Evolutionary conservation across 768 basidiomycete species (phyloP).

Genomic region (Gloeostereum incarnatum): DNA sequence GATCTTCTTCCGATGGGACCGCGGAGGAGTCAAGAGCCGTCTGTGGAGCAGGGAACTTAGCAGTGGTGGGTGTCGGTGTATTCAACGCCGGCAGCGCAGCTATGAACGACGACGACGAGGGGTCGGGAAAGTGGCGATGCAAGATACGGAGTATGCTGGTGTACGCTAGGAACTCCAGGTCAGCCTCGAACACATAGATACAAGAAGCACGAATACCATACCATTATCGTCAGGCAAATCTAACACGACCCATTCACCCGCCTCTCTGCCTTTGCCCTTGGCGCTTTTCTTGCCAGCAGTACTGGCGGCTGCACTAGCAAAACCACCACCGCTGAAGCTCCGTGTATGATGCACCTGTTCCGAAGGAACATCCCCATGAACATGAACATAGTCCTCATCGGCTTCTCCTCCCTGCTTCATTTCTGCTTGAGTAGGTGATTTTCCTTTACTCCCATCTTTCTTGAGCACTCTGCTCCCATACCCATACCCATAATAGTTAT

Average conservation of each 20-base stretch:
- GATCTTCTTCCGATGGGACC: too few relatives aligned
- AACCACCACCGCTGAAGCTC: too few relatives aligned
- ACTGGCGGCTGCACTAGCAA: too few relatives aligned
- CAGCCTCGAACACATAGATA: neutral
- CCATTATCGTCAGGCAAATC: constrained; percentile 42
- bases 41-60: constrained; percentile 1
- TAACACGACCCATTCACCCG: constrained; percentile 37
- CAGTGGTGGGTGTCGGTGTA: constrained; percentile 5
- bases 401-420: neutral
- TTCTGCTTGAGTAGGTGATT: too few relatives aligned
- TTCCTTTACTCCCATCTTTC: neutral
- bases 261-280: neutral
- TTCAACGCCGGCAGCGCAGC: constrained; percentile 12
- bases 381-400: neutral
- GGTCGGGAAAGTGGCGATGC: constrained; percentile 28
- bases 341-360: too few relatives aligned
- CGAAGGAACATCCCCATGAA: too few relatives aligned
- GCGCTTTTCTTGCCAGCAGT: too few relatives aligned
- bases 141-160: constrained; percentile 42
- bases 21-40: neutral
- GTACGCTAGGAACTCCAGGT: constrained; percentile 24
- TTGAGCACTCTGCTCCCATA: neutral
- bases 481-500: constrained; percentile 5
- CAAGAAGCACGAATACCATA: constrained; percentile 9
- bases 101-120: constrained; percentile 32